These are phyloP conservation scores for Sabuloglossum arenarium DNA, from an alignment of 495 filamentous ascomycete genomes.

Conservation along the genomic window DNA sequence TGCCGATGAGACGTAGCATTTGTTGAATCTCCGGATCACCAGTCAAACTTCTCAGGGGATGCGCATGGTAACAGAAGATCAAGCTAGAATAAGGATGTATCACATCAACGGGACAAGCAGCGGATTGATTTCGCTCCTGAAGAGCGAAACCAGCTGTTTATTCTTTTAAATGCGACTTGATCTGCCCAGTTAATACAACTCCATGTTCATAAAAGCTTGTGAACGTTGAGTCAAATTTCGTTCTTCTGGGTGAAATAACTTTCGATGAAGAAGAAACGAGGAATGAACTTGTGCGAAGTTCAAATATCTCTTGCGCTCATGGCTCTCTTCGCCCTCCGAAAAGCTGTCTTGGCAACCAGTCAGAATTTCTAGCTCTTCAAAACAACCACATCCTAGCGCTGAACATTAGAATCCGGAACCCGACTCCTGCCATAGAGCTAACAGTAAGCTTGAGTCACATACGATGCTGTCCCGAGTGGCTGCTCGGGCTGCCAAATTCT, in stretches of 20 bases:
- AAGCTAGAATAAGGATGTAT: background rate
- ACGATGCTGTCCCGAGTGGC: constrained; percentile 12
- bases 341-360: background rate
- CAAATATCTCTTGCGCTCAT: too few species aligned
- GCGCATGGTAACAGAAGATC: too few species aligned
- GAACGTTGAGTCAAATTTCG: constrained; percentile 41
- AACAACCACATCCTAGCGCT: background rate
- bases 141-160: background rate
- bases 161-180: constrained; percentile 11
- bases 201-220: constrained; percentile 22
- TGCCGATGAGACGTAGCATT: too few species aligned
- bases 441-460: background rate
- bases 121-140: background rate
- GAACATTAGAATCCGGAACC: background rate
- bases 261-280: constrained; percentile 22
- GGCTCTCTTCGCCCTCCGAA: background rate
- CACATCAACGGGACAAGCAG: constrained; percentile 5
- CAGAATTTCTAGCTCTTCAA: background rate
- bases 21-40: too few species aligned
- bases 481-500: constrained; percentile 9
- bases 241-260: constrained; percentile 37
- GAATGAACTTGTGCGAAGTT: constrained; percentile 2
- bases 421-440: background rate
- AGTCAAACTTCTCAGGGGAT: too few species aligned
- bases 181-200: constrained; percentile 59